A percentile compares a stretch with the other conserved stretches of the same genome.
phyloP scores from a whole-genome alignment of 2,329 filamentous ascomycete genomes.

The Paraconiothyrium brasiliense region DNA sequence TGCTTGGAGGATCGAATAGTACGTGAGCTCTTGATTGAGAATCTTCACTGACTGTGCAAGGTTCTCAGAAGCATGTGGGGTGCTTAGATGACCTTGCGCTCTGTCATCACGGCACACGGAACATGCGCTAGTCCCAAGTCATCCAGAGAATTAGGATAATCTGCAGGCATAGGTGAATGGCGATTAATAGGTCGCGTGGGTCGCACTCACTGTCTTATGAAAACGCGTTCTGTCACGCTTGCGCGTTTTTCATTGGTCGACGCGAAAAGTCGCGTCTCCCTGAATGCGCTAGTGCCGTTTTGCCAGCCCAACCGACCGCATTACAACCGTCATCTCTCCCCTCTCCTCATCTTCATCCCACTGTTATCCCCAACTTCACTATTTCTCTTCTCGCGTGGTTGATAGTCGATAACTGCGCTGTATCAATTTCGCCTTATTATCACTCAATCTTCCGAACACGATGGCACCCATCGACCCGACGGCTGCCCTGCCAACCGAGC shows the following conservation, averaged over 20 bases:
- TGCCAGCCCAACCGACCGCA: slow-evolving; percentile 40
- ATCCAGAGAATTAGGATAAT: background rate
- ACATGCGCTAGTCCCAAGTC: background rate
- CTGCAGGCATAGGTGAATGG: slow-evolving; percentile 9
- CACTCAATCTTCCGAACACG: slow-evolving; percentile 16
- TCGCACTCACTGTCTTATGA: slow-evolving; percentile 17
- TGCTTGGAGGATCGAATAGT: background rate
- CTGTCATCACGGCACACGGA: too few relatives aligned
- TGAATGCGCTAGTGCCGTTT: slow-evolving; percentile 35
- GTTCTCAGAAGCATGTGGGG: background rate
- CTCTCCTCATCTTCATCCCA: slow-evolving; percentile 22
- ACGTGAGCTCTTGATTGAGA: background rate
- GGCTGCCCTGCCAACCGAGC: slow-evolving; percentile 50
- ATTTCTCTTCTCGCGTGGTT: slow-evolving; percentile 29
- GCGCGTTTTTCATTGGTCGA: slow-evolving; percentile 35
- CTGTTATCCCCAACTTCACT: slow-evolving; percentile 27
- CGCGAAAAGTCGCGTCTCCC: slow-evolving; percentile 31
- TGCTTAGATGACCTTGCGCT: background rate
- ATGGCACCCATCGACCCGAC: slow-evolving; percentile 44
- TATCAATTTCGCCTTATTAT: slow-evolving; percentile 31
- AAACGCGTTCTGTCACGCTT: background rate
- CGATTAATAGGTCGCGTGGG: background rate
- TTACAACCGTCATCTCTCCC: slow-evolving; percentile 31
- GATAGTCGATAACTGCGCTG: slow-evolving; percentile 28
- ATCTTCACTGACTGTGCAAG: background rate